Percentiles rank a stretch among this genome's conserved stretches.
Evolutionary conservation across 345 rosid genomes (phyloP).

Genomic region (Eucalyptus sp.): DNA sequence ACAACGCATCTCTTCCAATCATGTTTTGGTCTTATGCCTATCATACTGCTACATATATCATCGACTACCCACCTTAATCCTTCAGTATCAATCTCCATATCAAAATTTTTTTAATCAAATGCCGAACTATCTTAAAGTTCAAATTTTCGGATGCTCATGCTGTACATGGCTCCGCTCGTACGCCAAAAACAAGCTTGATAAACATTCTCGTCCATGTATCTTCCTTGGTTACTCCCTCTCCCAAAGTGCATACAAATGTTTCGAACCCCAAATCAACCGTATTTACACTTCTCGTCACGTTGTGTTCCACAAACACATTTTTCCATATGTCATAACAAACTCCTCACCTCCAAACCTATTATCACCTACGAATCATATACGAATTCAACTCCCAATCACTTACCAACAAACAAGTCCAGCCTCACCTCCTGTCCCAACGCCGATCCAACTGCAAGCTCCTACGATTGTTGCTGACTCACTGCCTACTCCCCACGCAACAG

Average conservation of each 20-base stretch:
- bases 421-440: no score
- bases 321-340: no score
- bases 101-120: neutral
- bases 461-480: no score
- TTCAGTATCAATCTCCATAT: neutral
- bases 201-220: neutral
- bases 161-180: neutral
- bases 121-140: neutral
- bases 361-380: neutral
- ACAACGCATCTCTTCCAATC: neutral
- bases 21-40: neutral
- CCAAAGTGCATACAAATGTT: neutral
- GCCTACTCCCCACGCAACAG: accelerated
- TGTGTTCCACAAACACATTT: neutral
- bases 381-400: neutral
- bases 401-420: no score
- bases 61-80: neutral
- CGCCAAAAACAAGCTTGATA: neutral
- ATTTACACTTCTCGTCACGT: neutral
- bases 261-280: neutral
- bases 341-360: neutral
- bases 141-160: neutral
- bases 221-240: neutral
- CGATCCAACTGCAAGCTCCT: no score
- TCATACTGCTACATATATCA: neutral